A percentile compares a stretch with the other conserved stretches of the same genome.
Evolutionary conservation across 2,329 filamentous ascomycete species (phyloP).

Genomic region (Pseudopithomyces maydicus): DNA sequence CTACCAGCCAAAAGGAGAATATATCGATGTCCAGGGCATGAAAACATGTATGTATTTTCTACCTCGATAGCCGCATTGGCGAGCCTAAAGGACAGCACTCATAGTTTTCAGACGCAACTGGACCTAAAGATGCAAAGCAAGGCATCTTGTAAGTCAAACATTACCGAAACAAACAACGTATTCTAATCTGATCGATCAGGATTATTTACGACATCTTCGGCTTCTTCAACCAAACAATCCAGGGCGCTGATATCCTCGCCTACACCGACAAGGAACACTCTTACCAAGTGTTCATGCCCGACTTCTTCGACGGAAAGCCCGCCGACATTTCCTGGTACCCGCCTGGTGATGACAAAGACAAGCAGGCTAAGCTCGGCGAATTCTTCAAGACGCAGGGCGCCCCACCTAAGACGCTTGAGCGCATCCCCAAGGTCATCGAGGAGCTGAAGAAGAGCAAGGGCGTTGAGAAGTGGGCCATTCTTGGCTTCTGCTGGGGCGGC

Average conservation of each 20-base stretch:
- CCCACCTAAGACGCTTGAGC: conserved; percentile 61
- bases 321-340: conserved; percentile 66
- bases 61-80: not conserved
- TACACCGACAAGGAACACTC: conserved; percentile 67
- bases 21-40: conserved; percentile 63
- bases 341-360: conserved; percentile 61
- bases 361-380: conserved; percentile 62
- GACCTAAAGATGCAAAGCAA: conserved; percentile 59
- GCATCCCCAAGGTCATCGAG: conserved; percentile 60
- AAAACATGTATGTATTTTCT: conserved; percentile 59
- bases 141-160: conserved; percentile 52
- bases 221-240: conserved; percentile 66
- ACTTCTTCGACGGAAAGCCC: conserved; percentile 83
- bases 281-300: conserved; percentile 88
- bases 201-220: conserved; percentile 68
- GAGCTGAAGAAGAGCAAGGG: conserved; percentile 56
- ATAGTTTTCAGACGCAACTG: conserved; percentile 56
- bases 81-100: not conserved
- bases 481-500: conserved; percentile 67
- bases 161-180: not conserved
- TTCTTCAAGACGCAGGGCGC: conserved; percentile 64
- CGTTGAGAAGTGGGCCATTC: conserved; percentile 62
- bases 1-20: conserved; percentile 64
- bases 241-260: conserved; percentile 68
- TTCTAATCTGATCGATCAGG: not conserved